Base-by-base conservation (phyloP, 805 yeast species). In the Lipomyces yamadae region DNA sequence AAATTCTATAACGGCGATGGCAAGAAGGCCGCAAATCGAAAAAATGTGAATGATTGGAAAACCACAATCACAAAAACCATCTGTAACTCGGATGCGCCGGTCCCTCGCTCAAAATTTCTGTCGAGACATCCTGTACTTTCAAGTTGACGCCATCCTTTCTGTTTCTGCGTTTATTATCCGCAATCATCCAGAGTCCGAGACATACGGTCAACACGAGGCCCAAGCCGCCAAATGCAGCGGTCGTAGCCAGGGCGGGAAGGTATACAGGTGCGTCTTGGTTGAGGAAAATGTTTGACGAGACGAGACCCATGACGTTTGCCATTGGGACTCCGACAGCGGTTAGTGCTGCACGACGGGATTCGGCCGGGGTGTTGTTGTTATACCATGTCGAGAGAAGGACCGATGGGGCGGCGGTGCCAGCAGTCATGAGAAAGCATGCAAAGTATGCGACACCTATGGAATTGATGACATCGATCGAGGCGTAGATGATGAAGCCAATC, bases 231-330 rank as follows among this genome's bases (percentile, higher is more conserved):
- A 80, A 80, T 4, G 82, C 82, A 60, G 85, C 80, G 62, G 82
- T 78, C 62, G 81, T 82, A 59, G 80, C 78, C 48, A 84, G 78
- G 10, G 87, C 87, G 0, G 83, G 84, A 53, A 73, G 76, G 70
- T 83, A 84, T 52, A 79, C 81, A 13, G 88, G 88, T 7, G 86
- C 82, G 73, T 84, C 86, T 63, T 80, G 78, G 8, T 82, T 68
- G 64, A 82, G 76, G 75, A 84, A 84, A 52, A 84, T 81, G 69
- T 80, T 83, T 33, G 85, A 79, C 6, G 87, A 80, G 61, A 84
- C 81, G 66, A 84, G 80, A 66, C 87, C 87, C 34, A 86, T 86
- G 42, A 84, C 82, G 70, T 84, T 84, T 29, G 86, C 87, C 66
- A 84, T 78, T 1, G 86, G 86, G 70, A 84, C 81, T 57, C 84